Evolutionary conservation across 176 grass and related monocot genomes (phyloP), one percentile per base, ranked within the genome.

Genomic region (Pontederia paniculata): DNA sequence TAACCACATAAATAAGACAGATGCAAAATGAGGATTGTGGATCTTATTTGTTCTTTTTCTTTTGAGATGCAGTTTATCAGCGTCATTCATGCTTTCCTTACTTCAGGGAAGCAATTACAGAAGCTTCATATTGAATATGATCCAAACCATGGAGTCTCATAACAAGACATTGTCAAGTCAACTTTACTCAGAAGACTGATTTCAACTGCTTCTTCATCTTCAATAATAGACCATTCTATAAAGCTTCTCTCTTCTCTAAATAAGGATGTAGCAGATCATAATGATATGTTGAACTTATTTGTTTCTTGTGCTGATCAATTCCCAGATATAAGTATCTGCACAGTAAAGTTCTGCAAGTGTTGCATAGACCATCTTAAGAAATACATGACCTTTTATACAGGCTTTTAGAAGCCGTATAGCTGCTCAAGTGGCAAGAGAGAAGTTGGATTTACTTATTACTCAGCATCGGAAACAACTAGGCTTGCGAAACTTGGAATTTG

Each of bases 231-330:
- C 52, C 67, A 58, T 61, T 67, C 82, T 46, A 65, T 81, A 52
- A 78, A 83, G 78, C 82, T 89, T 70, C 62, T 89, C 55, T 96
- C 82, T 55, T 80, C 66, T 76, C 82, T 96, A 70, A 86, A 87
- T 51, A 84, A 84, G 82, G 80, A 96, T 56, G 85, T 82, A 21
- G 82, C 85, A 68, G 76, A 89, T 65, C 79, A 87, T 76, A 74
- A 82, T 65, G 85, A 96, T 77, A 78, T 89, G 74, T 68, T 70
- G 18, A 89, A 89, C 48, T 67, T 96, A 63, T 96, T 96, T 44
- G 42, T 96, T 78, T 45, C 85, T 76, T 83, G 76, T 58, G 60
- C 65, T 12, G 74, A 86, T 72, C 82, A 89, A 62, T 96, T 96
- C 69, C 85, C 85, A 9, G 91, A 96, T 76, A 85, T 81, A 87